Percentiles rank a stretch among this genome's conserved stretches.
phyloP scores from a whole-genome alignment of 208 protist species.

The Trypanosoma melophagium region DNA sequence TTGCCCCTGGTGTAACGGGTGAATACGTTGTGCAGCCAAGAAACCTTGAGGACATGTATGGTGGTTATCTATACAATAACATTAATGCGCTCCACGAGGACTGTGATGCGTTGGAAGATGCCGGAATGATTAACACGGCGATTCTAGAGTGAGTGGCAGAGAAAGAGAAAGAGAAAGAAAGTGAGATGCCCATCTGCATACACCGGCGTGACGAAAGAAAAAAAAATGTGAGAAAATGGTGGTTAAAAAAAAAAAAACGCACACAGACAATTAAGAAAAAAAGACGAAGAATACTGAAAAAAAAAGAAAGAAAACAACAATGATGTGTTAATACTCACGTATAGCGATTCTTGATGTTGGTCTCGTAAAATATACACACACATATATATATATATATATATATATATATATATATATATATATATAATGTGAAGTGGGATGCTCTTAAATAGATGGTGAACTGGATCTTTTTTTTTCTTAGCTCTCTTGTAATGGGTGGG shows the following conservation, averaged over 20 bases:
- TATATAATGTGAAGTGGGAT: no score
- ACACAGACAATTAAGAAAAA: neutral
- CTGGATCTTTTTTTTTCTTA: no score
- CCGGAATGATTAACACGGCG: slow-evolving; percentile 55
- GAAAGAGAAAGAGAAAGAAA: neutral
- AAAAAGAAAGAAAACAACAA: no score
- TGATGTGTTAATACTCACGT: no score
- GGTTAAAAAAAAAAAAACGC: neutral
- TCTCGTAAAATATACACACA: no score
- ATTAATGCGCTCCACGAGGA: slow-evolving; percentile 73
- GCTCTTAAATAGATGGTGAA: no score
- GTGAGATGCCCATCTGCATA: neutral
- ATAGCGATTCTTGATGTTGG: no score
- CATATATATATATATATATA: no score
- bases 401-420: no score
- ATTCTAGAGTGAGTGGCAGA: slow-evolving; percentile 43
- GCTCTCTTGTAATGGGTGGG: no score
- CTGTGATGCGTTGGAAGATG: slow-evolving; percentile 56
- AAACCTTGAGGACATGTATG: slow-evolving; percentile 87
- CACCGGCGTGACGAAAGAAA: neutral
- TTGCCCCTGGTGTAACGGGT: slow-evolving; percentile 24
- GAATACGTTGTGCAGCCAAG: slow-evolving; percentile 38
- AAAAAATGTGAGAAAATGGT: neutral
- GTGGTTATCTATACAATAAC: slow-evolving; percentile 77
- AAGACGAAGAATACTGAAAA: neutral